Base-by-base conservation (phyloP, 805 yeast species). In the Wickerhamiella vanderwaltii region DNA sequence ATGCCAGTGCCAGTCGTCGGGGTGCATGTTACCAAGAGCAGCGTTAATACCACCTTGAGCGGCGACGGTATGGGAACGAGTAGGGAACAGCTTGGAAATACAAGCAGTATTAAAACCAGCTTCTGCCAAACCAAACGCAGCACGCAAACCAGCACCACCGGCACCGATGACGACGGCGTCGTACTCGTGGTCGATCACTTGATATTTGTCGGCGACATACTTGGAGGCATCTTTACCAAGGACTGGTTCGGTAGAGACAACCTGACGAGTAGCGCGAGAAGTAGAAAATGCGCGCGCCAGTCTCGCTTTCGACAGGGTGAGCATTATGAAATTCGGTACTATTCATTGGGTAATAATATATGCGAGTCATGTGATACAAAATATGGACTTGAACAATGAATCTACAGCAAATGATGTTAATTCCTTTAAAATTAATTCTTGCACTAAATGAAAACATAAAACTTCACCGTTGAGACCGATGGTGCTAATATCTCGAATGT, bases 1-100 rank as follows among this genome's bases (percentile, higher is more conserved):
- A 66, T 88, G 98, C 96, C 97, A 91, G 65, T 84, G 94, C 98
- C 98, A 88, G 69, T 87, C 87, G 65, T 88, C 98, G 53, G 75
- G 72, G 69, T 91, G 97, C 95, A 88, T 88, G 72, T 88, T 88
- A 54, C 97, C 98, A 51, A 88, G 72, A 23, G 98, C 98, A 52
- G 97, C 98, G 59, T 88, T 88, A 66, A 88, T 91, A 69, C 98
- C 98, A 67, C 98, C 98, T 67, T 88, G 98, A 39, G 98, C 98
- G 44, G 97, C 97, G 39, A 88, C 98, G 16, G 98, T 88, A 63
- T 88, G 98, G 15, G 96, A 87, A 68, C 98, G 81, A 23, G 98
- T 88, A 43, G 97, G 98, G 73, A 88, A 88, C 57, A 88, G 75
- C 67, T 88, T 88, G 51, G 96, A 79, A 54, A 88, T 76, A 75